phyloP scores from a whole-genome alignment of 2,329 filamentous ascomycete species.

The Penicillium sp. region DNA sequence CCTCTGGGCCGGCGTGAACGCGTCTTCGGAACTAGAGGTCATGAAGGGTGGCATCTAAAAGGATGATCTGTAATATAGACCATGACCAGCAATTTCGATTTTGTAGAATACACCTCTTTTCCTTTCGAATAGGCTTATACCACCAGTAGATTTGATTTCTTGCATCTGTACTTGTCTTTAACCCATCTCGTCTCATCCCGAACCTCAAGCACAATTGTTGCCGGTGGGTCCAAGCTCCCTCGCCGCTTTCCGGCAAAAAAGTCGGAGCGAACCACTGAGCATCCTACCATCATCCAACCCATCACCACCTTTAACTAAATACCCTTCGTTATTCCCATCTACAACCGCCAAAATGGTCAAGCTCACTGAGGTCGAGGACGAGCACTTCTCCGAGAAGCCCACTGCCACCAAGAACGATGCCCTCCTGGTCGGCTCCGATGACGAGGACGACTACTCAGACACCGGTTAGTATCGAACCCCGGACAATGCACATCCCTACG shows the following conservation, averaged over 20 bases:
- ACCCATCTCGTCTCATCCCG: no score
- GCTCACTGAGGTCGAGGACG: conserved; percentile 93
- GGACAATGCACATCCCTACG: neutral
- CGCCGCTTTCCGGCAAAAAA: conserved; percentile 42
- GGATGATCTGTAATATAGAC: conserved; percentile 16
- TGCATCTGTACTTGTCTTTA: no score
- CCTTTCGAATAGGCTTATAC: neutral
- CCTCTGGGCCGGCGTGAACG: neutral
- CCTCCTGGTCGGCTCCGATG: conserved; percentile 41
- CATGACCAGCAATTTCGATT: conserved; percentile 8
- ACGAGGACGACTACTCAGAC: conserved; percentile 83
- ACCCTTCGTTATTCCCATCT: conserved; percentile 3
- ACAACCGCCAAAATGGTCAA: conserved; percentile 69
- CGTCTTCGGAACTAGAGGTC: neutral
- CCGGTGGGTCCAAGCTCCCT: conserved; percentile 30
- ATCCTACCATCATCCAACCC: conserved; percentile 25
- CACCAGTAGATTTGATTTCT: no score
- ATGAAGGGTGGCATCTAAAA: conserved; percentile 3
- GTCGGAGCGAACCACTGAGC: conserved; percentile 33
- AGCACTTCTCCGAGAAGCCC: conserved; percentile 75
- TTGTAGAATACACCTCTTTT: conserved; percentile 13
- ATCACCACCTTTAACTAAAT: conserved; percentile 13
- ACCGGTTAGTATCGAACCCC: conserved; percentile 61
- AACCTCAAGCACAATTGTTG: conserved; percentile 2
- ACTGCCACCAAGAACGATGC: conserved; percentile 60